Base-by-base conservation (phyloP, 805 yeast species). In the Brettanomyces anomalus region DNA sequence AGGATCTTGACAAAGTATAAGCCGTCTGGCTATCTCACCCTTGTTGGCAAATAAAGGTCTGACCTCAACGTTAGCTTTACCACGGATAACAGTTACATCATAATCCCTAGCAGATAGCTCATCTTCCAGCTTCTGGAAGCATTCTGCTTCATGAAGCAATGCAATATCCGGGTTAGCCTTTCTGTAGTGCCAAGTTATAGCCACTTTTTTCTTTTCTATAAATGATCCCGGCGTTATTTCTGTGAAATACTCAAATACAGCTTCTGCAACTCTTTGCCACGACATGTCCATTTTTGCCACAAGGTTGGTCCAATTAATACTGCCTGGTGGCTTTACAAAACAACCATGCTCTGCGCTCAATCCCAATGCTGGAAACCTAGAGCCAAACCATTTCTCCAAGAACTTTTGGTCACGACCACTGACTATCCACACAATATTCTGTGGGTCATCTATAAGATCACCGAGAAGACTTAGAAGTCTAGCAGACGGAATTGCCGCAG, bases 321-420 rank as follows among this genome's bases (percentile, higher is more conserved):
- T 56, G 8, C 79, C 78, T n/a, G 81, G 74, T 49, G 76, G 81
- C 57, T 83, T 84, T 74, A 90, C 75, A 56, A 93, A 93, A 56
- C 97, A 90, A 6, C 99, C 99, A 61, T 93, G 99, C 58, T 93
- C 99, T 0, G 98, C 97, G 45, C 94, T 81, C 42, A 93, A 70
- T 1, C 97, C 96, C 30, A 93, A 66, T 36, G 70, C 62, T 16
- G 72, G 69, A 44, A 74, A 68, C 48, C 72, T 72, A 3, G 72
- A 55, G 6, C 97, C 97, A 48, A 89, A 67, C 93, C 96, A 88
- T 62, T 79, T 77, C 48, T 84, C 94, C 54, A 93, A 71, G 56
- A 93, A 93, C 40, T 70, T 76, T 65, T 85, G 95, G 61, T 93
- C 99, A 52, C 99, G 77, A 2, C 99, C 99, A 34, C 94, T 82